Evolutionary conservation across 805 yeast genomes (phyloP), one percentile per base, ranked within the genome.

Genomic region (Priceomyces haplophilus): DNA sequence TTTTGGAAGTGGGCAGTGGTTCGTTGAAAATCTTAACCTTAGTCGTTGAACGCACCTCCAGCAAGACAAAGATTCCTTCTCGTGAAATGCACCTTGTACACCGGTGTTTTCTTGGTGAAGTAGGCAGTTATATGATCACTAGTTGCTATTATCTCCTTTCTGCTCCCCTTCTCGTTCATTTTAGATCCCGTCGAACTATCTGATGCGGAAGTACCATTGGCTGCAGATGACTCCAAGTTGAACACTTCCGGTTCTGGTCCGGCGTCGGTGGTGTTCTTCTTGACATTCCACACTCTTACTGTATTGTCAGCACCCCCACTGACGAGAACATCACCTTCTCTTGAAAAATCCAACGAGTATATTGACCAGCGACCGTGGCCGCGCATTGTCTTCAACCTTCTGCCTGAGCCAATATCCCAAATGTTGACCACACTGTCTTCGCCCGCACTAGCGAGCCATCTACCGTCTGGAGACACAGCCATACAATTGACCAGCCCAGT

Each of bases 251-350:
- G 90, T 46, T 79, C 82, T 7, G 86, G 80, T 4, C 85, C 85
- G 1, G 83, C 79, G 53, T 89, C 96, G 41, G 75, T 74, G 0
- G 97, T 88, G 41, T 88, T 88, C 53, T 82, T 79, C 61, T 86
- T 88, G 40, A 88, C 81, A 63, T 93, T 98, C 99, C 99, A 93
- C 3, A 89, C 95, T 51, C 99, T 76, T 2, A 93, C 95, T 1
- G 95, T 82, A 58, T 83, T 81, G 67, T 93, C 99, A 1, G 95
- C 89, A 38, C 95, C 97, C 17, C 95, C 88, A 64, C 95, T 85
- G 4, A 93, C 90, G 35, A 93, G 73, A 0, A 89, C 88, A 21
- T 86, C 80, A 20, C 98, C 97, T 55, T 90, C 98, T 53, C 78
- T 78, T 30, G 91, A 84, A 62, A 88, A 91, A 3, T 85, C 75